Percentiles rank a stretch among this genome's conserved stretches.
phyloP scores from a whole-genome alignment of 768 basidiomycete genomes.

The Leccinellum rugosiceps region DNA sequence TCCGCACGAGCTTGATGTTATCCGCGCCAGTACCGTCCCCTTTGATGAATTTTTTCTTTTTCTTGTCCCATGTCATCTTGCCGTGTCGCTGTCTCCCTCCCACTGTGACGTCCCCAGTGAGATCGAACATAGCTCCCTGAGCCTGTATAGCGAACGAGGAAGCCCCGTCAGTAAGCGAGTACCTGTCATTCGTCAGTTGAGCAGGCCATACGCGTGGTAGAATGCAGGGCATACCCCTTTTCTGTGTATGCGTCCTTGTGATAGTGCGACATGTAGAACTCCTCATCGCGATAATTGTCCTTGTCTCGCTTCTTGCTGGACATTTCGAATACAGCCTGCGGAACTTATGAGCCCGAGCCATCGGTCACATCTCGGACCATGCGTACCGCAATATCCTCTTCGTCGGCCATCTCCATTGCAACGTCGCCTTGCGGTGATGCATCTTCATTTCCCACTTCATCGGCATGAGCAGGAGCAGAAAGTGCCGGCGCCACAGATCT shows the following conservation, averaged over 20 bases:
- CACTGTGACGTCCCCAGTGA: slow-evolving; percentile 66
- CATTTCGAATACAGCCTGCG: slow-evolving; percentile 65
- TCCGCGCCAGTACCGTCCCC: slow-evolving; percentile 85
- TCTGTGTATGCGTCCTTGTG: slow-evolving; percentile 86
- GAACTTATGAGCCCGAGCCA: slow-evolving; percentile 3
- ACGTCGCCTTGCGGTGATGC: slow-evolving; percentile 25
- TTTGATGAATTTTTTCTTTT: slow-evolving; percentile 91
- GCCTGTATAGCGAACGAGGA: slow-evolving; percentile 86
- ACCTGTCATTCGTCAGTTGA: slow-evolving; percentile 43
- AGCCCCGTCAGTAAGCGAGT: slow-evolving; percentile 85
- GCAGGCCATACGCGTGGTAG: not conserved
- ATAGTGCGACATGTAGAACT: slow-evolving; percentile 91
- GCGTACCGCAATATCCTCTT: slow-evolving; percentile 68
- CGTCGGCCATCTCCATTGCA: slow-evolving; percentile 70
- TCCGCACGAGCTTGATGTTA: slow-evolving; percentile 90
- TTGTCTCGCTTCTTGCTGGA: slow-evolving; percentile 42
- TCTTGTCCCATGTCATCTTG: slow-evolving; percentile 87
- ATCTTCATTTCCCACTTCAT: slow-evolving; percentile 34
- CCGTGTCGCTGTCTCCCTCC: slow-evolving; percentile 55
- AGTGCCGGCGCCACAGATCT: slow-evolving; percentile 38
- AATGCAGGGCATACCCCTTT: slow-evolving; percentile 65
- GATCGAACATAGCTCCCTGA: slow-evolving; percentile 73
- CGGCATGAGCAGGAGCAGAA: slow-evolving; percentile 30
- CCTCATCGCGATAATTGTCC: slow-evolving; percentile 66
- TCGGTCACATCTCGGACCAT: slow-evolving; percentile 1